Conservation (phyloP, 179 eudicot species). For the Pouteria campechiana region DNA sequence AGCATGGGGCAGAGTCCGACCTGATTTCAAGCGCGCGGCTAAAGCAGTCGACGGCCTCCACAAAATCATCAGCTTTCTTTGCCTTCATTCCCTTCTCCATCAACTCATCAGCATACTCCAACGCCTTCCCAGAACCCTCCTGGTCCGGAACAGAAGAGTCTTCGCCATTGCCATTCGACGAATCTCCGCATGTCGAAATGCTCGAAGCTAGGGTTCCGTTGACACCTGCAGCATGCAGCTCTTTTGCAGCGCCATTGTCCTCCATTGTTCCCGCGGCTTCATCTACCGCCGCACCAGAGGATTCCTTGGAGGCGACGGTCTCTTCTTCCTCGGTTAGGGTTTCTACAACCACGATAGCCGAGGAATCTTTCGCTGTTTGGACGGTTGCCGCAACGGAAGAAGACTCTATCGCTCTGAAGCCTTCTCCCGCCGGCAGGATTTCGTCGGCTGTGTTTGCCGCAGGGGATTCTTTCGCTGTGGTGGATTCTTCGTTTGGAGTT, state of each 20-base stretch:
- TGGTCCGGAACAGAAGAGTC: conserved; percentile 21
- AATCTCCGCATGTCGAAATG: too few relatives aligned
- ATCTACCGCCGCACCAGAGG: too few relatives aligned
- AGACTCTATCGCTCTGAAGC: conserved; percentile 18
- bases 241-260: too few relatives aligned
- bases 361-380: too few relatives aligned
- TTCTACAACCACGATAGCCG: too few relatives aligned
- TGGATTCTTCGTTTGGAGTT: conserved; percentile 2
- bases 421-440: too few relatives aligned
- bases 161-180: conserved; percentile 14
- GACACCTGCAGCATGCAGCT: too few relatives aligned
- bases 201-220: too few relatives aligned
- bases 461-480: conserved; percentile 5
- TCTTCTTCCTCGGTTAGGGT: too few relatives aligned
- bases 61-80: conserved; percentile 42
- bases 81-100: conserved; percentile 48
- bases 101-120: conserved; percentile 49
- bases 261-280: too few relatives aligned
- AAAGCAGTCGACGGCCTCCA: conserved; percentile 66
- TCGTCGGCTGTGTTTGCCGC: too few relatives aligned
- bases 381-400: conserved; percentile 27
- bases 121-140: conserved; percentile 23
- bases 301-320: too few relatives aligned
- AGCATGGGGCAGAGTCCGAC: conserved; percentile 13
- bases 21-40: conserved; percentile 96